phyloP scores from a whole-genome alignment of 441 rosid genomes.

The Rhodomyrtus psidioides region DNA sequence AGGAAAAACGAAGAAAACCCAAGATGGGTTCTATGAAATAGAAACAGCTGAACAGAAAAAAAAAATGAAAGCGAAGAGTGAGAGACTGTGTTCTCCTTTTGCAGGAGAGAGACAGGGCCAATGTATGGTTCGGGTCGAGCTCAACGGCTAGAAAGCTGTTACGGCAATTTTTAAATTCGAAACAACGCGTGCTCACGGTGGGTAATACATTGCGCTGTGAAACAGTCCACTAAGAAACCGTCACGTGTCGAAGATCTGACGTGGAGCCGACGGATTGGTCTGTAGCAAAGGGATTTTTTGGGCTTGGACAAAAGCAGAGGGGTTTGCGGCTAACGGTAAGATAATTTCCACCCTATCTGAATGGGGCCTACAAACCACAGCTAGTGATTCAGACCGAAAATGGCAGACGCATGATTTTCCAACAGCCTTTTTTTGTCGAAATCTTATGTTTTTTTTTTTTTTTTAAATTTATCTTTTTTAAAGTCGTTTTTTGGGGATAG shows the following conservation, averaged over 20 bases:
- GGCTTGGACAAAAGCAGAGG: neutral
- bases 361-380: neutral
- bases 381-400: neutral
- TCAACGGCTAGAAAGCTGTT: neutral
- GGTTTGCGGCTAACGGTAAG: neutral
- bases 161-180: neutral
- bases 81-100: neutral
- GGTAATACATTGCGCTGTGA: neutral
- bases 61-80: neutral
- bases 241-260: neutral
- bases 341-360: neutral
- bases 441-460: no score
- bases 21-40: neutral
- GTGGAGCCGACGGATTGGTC: neutral
- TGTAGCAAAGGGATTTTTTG: neutral
- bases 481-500: neutral
- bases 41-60: neutral
- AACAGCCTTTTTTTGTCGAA: neutral
- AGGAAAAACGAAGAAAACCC: neutral
- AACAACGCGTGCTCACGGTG: neutral
- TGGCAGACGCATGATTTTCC: neutral
- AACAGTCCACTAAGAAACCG: neutral
- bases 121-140: neutral
- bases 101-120: neutral
- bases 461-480: neutral